These are phyloP conservation scores for Aspergillus aculeatus DNA, from an alignment of 2,329 filamentous ascomycete genomes.

Conservation along the genomic window DNA sequence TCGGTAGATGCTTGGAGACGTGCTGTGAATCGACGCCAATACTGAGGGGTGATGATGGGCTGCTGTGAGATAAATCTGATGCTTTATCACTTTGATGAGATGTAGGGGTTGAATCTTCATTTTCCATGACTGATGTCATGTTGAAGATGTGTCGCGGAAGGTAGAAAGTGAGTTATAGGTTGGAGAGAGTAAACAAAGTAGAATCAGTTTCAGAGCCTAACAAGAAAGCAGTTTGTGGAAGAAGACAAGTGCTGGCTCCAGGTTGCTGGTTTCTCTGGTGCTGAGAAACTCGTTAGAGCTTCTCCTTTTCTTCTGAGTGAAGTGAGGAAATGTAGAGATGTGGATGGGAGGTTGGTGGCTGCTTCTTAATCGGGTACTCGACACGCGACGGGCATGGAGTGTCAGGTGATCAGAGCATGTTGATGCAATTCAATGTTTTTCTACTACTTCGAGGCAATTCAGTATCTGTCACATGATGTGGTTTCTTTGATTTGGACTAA, in stretches of 20 bases:
- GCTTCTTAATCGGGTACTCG: no score
- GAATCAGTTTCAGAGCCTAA: neutral
- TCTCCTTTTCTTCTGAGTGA: no score
- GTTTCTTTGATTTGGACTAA: no score
- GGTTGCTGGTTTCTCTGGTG: neutral
- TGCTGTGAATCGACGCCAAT: neutral
- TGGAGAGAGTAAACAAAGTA: neutral
- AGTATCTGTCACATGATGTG: no score
- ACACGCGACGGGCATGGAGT: no score
- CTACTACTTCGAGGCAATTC: no score
- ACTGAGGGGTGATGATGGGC: no score
- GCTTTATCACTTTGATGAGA: neutral
- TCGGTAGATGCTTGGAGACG: neutral
- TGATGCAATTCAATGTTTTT: no score
- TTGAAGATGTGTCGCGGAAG: neutral
- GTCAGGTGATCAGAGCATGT: no score
- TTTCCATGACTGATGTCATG: neutral
- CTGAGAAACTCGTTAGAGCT: no score
- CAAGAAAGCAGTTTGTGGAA: neutral
- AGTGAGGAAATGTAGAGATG: no score
- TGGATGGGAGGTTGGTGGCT: no score
- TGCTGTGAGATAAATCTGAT: neutral
- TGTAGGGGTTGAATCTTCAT: neutral
- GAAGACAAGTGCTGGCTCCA: neutral
- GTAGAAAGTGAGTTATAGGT: neutral